phyloP scores from a whole-genome alignment of 2,329 filamentous ascomycete species.

The Fusarium sp. region DNA sequence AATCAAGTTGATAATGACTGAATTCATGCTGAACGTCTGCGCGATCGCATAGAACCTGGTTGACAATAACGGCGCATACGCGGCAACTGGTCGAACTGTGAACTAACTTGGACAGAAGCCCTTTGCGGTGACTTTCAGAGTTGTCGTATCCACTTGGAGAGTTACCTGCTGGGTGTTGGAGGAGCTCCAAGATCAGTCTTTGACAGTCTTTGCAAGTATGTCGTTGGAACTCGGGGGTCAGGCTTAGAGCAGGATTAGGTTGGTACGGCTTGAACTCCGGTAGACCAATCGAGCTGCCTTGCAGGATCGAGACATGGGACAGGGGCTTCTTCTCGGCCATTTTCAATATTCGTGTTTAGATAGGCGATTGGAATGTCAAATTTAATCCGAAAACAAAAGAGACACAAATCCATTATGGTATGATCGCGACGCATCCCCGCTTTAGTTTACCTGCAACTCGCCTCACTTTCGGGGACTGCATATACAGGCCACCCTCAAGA shows the following conservation, averaged over 20 bases:
- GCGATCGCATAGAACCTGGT: neutral
- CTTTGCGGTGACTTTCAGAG: accelerated
- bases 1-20: neutral
- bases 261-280: accelerated
- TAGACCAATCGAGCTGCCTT: neutral
- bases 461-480: neutral
- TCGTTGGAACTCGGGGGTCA: neutral
- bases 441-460: neutral
- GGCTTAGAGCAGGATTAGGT: neutral
- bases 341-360: neutral
- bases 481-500: neutral
- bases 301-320: neutral
- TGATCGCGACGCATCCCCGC: neutral
- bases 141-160: neutral
- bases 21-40: neutral
- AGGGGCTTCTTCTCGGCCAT: neutral
- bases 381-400: neutral
- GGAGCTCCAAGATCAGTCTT: neutral
- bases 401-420: neutral
- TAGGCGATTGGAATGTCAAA: too few relatives aligned
- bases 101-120: neutral
- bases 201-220: neutral
- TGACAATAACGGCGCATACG: neutral
- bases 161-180: accelerated
- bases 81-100: neutral